These are phyloP conservation scores for Picea abies DNA, from an alignment of 83 land plant species.

Conservation along the genomic window DNA sequence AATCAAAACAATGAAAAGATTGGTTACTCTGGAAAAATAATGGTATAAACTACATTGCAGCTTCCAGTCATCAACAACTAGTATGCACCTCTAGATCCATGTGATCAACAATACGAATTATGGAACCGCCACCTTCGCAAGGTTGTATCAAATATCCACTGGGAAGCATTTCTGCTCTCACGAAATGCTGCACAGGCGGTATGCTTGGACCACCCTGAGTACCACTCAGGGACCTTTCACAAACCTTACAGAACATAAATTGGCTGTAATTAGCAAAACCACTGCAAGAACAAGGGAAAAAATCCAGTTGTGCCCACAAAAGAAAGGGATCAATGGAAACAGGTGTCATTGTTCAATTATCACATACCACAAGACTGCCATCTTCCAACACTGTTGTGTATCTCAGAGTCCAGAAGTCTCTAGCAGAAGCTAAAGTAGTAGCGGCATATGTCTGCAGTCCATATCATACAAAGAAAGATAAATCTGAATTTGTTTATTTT, in stretches of 20 bases:
- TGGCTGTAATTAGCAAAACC: not conserved
- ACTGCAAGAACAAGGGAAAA: not conserved
- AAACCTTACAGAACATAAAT: constrained; percentile 57
- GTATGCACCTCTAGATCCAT: constrained; percentile 79
- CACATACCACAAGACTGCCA: constrained; percentile 76
- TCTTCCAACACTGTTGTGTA: constrained; percentile 84
- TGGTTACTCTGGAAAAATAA: not conserved
- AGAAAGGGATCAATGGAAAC: not conserved
- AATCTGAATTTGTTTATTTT: not conserved
- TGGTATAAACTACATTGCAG: not conserved
- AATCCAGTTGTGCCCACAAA: not conserved
- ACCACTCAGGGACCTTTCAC: constrained; percentile 88
- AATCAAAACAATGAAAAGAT: constrained; percentile 9
- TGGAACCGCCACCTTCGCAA: constrained; percentile 95
- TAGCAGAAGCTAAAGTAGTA: constrained; percentile 90
- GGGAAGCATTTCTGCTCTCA: constrained; percentile 95
- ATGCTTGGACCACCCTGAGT: constrained; percentile 77
- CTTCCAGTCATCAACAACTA: not conserved
- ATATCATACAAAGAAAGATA: not conserved
- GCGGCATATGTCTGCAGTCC: constrained; percentile 91
- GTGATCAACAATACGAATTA: constrained; percentile 93
- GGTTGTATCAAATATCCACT: constrained; percentile 95
- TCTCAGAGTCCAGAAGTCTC: constrained; percentile 94
- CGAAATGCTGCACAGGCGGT: constrained; percentile 65
- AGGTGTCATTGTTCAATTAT: not conserved